Evolutionary conservation across 2,329 filamentous ascomycete genomes (phyloP), one percentile per base, ranked within the genome.

Genomic region (Trichoderma simmonsii): DNA sequence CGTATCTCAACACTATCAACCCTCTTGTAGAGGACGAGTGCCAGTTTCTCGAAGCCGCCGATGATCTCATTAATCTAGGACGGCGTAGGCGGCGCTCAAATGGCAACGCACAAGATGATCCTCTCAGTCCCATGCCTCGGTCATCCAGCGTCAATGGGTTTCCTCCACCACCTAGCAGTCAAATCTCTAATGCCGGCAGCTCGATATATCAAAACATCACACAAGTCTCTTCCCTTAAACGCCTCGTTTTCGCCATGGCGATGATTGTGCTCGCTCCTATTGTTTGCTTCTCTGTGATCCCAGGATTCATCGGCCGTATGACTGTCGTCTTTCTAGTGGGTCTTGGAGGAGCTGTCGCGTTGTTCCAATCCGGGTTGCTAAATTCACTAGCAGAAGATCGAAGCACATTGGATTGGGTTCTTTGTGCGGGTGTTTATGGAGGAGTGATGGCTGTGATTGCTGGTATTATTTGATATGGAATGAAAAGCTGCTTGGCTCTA

Each of bases 11-110:
- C 8, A 83, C 80, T 12, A 84, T 87, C 72, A 82, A 83, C 36
- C 86, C 88, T 7, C 86, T 93, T 61, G 86, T 86, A 48, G 84
- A 89, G 54, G 77, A 81, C 9, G 92, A 94, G 79, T 85, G 85
- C 3, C 83, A 83, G 4, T 92, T 92, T 76, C 84, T 93, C 6
- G 85, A 88, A 51, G 80, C 82, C 4, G 78, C 81, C 14, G 81
- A 86, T 6, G 90, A 92, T 74, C 83, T 92, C 14, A 78, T 92
- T 24, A 83, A 82, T 6, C 57, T 80, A 12, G 73, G 71, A 15
- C 70, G 67, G 18, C 70, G 67, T 6, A 72, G 54, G 6, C 70
- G 66, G 12, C 60, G 63, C n/a, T 67, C 64, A 7, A 71, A 73
- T 30, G 71, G 67, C 18, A 64, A 66, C 21, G 65, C 28, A 11